Conservation (phyloP, 352 stramenopile species). For the Phytophthora sp. region DNA sequence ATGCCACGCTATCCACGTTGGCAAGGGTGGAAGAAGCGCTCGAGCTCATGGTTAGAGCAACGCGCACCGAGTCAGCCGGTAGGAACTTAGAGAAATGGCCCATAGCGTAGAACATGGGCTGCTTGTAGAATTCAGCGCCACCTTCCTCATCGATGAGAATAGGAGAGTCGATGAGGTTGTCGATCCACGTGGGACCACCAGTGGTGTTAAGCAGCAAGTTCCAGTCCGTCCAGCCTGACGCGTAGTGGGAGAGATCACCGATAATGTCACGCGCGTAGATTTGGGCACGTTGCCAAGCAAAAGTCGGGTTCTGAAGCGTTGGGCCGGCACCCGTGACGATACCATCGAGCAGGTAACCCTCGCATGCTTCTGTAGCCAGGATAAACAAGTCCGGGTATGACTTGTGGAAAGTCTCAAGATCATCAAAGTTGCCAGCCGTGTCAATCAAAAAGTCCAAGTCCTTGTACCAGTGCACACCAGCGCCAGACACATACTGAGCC, state of each 20-base stretch:
- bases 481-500: slow-evolving; percentile 76
- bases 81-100: slow-evolving; percentile 81
- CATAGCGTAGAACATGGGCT: slow-evolving; percentile 86
- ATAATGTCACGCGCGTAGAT: slow-evolving; percentile 89
- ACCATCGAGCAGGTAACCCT: slow-evolving; percentile 57
- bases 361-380: slow-evolving; percentile 83
- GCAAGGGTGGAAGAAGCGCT: slow-evolving; percentile 33
- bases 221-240: slow-evolving; percentile 88
- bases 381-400: slow-evolving; percentile 80
- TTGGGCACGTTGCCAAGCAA: slow-evolving; percentile 73
- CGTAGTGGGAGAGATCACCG: slow-evolving; percentile 80
- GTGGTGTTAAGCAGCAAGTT: slow-evolving; percentile 83
- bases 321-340: slow-evolving; percentile 56
- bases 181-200: slow-evolving; percentile 77
- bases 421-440: slow-evolving; percentile 51
- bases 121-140: slow-evolving; percentile 76
- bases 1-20: slow-evolving; percentile 56
- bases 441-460: slow-evolving; percentile 59
- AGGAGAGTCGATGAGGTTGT: slow-evolving; percentile 71
- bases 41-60: slow-evolving; percentile 36
- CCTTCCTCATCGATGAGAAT: slow-evolving; percentile 71
- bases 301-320: slow-evolving; percentile 46
- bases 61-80: slow-evolving; percentile 49
- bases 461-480: slow-evolving; percentile 91
- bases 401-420: slow-evolving; percentile 57